phyloP scores from a whole-genome alignment of 371 early-diverging fungal species.

The Syncephalastrum racemosum region DNA sequence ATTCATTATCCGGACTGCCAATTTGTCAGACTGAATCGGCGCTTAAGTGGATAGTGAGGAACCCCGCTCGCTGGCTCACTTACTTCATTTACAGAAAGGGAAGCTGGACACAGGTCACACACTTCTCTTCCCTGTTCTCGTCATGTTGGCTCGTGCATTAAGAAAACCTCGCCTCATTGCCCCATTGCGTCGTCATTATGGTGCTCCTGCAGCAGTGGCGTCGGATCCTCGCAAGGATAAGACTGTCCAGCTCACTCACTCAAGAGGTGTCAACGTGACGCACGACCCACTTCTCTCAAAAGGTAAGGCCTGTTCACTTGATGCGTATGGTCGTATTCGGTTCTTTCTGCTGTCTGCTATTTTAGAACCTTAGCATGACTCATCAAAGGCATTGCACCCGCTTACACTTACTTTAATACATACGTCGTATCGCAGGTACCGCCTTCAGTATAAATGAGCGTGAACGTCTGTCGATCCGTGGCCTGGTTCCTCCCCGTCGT shows the following conservation, averaged over 20 bases:
- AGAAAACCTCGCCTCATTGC: too few relatives aligned
- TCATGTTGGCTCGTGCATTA: too few relatives aligned
- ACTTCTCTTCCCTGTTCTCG: too few relatives aligned
- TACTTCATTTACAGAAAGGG: neutral
- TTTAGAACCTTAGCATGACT: too few relatives aligned
- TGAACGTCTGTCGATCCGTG: constrained; percentile 64
- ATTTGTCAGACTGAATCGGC: neutral
- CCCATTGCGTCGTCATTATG: constrained; percentile 5
- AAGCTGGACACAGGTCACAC: constrained; percentile 7
- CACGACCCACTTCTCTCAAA: constrained; percentile 59
- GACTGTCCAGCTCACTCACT: constrained; percentile 49
- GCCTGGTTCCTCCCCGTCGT: constrained; percentile 60
- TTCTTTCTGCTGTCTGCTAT: too few relatives aligned
- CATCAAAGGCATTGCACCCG: too few relatives aligned
- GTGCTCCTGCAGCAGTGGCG: constrained; percentile 13
- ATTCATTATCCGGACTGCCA: neutral
- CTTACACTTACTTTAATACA: too few relatives aligned
- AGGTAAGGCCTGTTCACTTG: constrained; percentile 18
- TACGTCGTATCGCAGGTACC: constrained; percentile 33
- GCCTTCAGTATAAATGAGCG: constrained; percentile 63
- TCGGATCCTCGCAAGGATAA: constrained; percentile 58
- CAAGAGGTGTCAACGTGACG: constrained; percentile 54
- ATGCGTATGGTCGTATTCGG: neutral
- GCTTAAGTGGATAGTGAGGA: neutral
- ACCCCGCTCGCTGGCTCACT: neutral